A percentile compares a stretch with the other conserved stretches of the same genome.
These are phyloP conservation scores for Aegilops speltoides DNA, from an alignment of 176 grass and related monocot species.

Conservation along the genomic window DNA sequence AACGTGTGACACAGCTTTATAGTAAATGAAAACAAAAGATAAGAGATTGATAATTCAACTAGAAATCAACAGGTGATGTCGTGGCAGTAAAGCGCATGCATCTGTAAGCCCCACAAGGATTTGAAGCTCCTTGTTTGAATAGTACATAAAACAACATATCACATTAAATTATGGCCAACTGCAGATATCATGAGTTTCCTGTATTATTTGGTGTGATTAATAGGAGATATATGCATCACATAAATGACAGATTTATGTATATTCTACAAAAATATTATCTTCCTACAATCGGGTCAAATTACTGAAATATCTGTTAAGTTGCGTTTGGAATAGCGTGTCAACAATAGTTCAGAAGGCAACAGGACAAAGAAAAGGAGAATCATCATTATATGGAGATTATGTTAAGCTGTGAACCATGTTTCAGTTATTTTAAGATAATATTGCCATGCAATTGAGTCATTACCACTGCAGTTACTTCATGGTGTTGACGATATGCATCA, in stretches of 20 bases:
- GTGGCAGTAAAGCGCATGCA: conserved; percentile 11
- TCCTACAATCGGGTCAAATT: neutral
- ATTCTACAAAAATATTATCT: neutral
- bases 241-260: neutral
- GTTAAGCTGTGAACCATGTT: neutral
- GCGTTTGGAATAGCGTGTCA: neutral
- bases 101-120: neutral
- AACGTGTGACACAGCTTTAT: conserved; percentile 33
- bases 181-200: conserved; percentile 7
- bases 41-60: neutral
- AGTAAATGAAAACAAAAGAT: conserved; percentile 11
- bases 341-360: conserved; percentile 3
- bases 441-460: conserved; percentile 37
- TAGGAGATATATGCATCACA: neutral
- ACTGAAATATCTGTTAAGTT: conserved; percentile 9
- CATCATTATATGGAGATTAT: conserved; percentile 1
- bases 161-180: conserved; percentile 6
- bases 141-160: neutral
- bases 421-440: conserved; percentile 9
- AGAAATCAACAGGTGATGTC: conserved; percentile 10
- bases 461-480: conserved; percentile 94
- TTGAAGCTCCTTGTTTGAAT: neutral
- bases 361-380: neutral
- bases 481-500: conserved; percentile 85
- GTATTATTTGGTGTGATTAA: neutral